A percentile compares a stretch with the other conserved stretches of the same genome.
These are phyloP conservation scores for Kurtzmaniella cleridarum DNA, from an alignment of 805 yeast genomes.

Conservation along the genomic window DNA sequence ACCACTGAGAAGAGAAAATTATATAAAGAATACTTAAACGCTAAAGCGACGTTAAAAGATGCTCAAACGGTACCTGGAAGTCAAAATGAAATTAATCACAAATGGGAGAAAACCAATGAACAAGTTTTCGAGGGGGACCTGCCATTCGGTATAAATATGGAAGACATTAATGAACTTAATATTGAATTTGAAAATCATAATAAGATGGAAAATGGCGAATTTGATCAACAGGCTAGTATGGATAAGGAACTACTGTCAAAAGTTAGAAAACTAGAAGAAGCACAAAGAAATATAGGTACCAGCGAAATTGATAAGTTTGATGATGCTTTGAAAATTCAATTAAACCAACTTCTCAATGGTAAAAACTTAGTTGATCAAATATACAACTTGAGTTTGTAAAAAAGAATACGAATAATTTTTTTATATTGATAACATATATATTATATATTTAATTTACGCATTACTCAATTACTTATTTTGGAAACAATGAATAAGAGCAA, in stretches of 20 bases:
- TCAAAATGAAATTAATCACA: conserved; percentile 21
- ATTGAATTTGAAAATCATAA: conserved; percentile 2
- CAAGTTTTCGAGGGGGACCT: conserved; percentile 17
- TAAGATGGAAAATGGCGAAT: conserved; percentile 14
- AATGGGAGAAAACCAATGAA: conserved; percentile 43
- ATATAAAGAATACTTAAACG: conserved; percentile 29
- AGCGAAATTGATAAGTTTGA: conserved; percentile 29
- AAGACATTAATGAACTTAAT: conserved; percentile 3
- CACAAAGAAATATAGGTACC: conserved; percentile 13
- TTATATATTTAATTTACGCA: too few species aligned
- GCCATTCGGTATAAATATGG: conserved; percentile 22
- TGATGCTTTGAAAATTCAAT: conserved; percentile 7
- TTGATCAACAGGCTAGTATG: conserved; percentile 6
- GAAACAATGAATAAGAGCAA: too few species aligned
- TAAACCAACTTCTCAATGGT: conserved; percentile 1
- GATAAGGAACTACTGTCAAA: conserved; percentile 8
- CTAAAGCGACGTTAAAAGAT: conserved; percentile 15
- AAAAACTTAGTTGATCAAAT: too few species aligned
- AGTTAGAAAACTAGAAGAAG: conserved; percentile 12
- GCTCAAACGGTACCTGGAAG: conserved; percentile 3
- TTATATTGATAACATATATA: too few species aligned
- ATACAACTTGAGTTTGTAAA: too few species aligned
- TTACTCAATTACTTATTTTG: too few species aligned
- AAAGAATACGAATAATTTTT: too few species aligned
- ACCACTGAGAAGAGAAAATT: conserved; percentile 33